Conservation (phyloP, 495 filamentous ascomycete species). For the Immersiella caudata region DNA sequence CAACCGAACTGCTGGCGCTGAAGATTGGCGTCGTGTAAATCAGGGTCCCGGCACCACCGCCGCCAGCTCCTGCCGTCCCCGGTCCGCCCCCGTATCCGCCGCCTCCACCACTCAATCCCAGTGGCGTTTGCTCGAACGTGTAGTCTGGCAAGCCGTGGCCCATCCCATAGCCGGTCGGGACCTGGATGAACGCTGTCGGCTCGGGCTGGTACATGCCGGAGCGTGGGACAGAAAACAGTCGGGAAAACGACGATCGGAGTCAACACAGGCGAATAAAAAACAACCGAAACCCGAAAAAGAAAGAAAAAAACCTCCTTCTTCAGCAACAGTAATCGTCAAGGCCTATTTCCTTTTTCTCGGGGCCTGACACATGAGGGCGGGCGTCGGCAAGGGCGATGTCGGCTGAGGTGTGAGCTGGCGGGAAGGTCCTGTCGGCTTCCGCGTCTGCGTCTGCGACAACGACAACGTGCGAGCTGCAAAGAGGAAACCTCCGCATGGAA, state of each 20-base stretch:
- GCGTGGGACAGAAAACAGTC: neutral
- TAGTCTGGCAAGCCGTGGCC: conserved; percentile 47
- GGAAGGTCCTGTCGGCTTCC: neutral
- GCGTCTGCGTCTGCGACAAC: conserved; percentile 11
- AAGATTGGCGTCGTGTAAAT: conserved; percentile 36
- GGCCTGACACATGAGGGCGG: conserved; percentile 16
- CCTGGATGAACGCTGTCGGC: conserved; percentile 49
- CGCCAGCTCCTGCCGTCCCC: conserved; percentile 27
- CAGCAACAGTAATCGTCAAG: neutral
- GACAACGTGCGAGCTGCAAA: conserved; percentile 15
- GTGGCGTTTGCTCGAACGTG: conserved; percentile 47
- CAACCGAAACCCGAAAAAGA: neutral
- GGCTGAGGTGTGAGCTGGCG: conserved; percentile 6
- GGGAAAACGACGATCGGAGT: conserved; percentile 5
- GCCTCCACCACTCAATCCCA: conserved; percentile 35
- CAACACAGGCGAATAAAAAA: neutral
- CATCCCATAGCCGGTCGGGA: conserved; percentile 43
- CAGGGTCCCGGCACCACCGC: conserved; percentile 25
- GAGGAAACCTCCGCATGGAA: conserved; percentile 11
- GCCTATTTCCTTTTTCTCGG: neutral
- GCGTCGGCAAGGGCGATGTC: neutral
- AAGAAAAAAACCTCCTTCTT: neutral
- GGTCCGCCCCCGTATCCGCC: conserved; percentile 25
- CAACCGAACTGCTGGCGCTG: conserved; percentile 30
- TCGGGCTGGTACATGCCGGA: conserved; percentile 60